Evolutionary conservation across 2,329 filamentous ascomycete species (phyloP).

Genomic region (Aureobasidium sp.): DNA sequence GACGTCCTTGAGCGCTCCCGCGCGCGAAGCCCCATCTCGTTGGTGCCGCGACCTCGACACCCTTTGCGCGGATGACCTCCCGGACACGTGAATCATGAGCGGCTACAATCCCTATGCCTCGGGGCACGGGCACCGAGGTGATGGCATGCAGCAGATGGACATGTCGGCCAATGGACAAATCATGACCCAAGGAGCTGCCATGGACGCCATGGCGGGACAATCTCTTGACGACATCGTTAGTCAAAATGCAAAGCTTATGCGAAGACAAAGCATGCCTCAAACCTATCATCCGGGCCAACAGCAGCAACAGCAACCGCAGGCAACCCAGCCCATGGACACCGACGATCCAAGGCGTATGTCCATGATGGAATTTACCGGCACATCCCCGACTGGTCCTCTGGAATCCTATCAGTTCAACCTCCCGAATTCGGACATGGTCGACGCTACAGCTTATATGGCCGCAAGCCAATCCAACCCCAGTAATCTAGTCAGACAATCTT

Average conservation of each 20-base stretch:
- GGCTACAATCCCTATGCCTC: slow-evolving; percentile 25
- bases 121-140: slow-evolving; percentile 20
- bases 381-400: slow-evolving; percentile 21
- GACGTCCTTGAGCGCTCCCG: neutral
- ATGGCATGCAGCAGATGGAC: slow-evolving; percentile 16
- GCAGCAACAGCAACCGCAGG: neutral
- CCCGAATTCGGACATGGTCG: slow-evolving; percentile 25
- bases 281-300: slow-evolving; percentile 27
- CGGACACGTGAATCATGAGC: slow-evolving; percentile 25
- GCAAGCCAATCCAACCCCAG: neutral
- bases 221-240: slow-evolving; percentile 65
- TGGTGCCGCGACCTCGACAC: slow-evolving; percentile 7
- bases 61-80: slow-evolving; percentile 3
- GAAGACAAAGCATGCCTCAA: slow-evolving; percentile 51
- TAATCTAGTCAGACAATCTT: slow-evolving; percentile 17
- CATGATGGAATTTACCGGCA: slow-evolving; percentile 51
- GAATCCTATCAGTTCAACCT: slow-evolving; percentile 32
- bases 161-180: slow-evolving; percentile 19
- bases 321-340: neutral
- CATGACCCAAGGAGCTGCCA: slow-evolving; percentile 18
- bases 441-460: slow-evolving; percentile 7
- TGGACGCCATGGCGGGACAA: slow-evolving; percentile 39
- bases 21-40: slow-evolving; percentile 2
- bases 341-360: slow-evolving; percentile 31
- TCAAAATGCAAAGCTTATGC: slow-evolving; percentile 55